Evolutionary conservation across 768 basidiomycete species (phyloP), one percentile per base, ranked within the genome.

Genomic region (Pleurotus sapidus): DNA sequence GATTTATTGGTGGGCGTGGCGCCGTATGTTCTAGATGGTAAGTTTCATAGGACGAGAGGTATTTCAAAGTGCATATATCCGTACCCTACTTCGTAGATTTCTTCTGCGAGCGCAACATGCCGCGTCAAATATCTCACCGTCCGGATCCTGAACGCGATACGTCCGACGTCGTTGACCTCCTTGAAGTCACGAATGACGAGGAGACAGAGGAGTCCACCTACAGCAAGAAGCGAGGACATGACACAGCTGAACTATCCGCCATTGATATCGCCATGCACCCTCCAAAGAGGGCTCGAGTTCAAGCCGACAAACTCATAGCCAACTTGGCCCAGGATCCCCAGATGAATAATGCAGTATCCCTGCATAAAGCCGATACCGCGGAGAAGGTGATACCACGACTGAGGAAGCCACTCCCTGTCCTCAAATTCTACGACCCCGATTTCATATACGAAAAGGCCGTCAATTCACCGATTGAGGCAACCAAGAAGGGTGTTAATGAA

Each of bases 1-100:
- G 37, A 58, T n/a, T 58, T 57, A 43, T 18, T 57, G 27, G 53
- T 58, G n/a, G 57, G 57, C 11, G 37, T 57, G 9, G 34, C 50
- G 17, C 42, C 38, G 42, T 60, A 50, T 23, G 48, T 60, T 17
- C 49, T 60, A 5, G 60, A 60, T 25, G 60, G 60, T 60, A 20
- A 43, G 57, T 49, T 11, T 49, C 20, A 23, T 45, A 17, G 11
- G 15, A n/a, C 42, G n/a, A 3, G 8, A 54, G 15, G 14, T 25
- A 8, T 6, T 23, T 40, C 17, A 23, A 24, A 20, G 51, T 17
- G 20, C n/a, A 17, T 18, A 40, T 54, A n/a, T 18, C n/a, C 24
- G 51, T 15, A 40, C 17, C 17, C 17, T 51, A 37, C 3, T 24
- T 24, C 51, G 18, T 25, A 54, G 51, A 42, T n/a, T n/a, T 54